Percentiles rank a stretch among this genome's conserved stretches.
Evolutionary conservation across 257 asterid species (phyloP).

Genomic region (Petunia secreta): DNA sequence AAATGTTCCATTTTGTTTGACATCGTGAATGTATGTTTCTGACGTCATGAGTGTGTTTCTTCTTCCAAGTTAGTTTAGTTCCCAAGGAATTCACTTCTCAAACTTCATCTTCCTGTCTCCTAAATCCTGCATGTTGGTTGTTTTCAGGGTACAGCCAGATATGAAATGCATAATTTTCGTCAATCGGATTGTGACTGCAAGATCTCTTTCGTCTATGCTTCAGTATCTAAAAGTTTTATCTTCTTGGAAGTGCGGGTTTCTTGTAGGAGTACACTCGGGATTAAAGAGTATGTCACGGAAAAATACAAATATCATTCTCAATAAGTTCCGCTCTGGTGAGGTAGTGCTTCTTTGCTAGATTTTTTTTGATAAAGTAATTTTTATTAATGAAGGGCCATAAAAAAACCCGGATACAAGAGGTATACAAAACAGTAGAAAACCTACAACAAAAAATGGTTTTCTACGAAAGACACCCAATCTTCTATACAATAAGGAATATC

Average conservation of each 20-base stretch:
- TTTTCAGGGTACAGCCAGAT: constrained; percentile 78
- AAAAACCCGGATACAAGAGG: too few species aligned
- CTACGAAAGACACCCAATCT: too few species aligned
- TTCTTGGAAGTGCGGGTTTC: constrained; percentile 85
- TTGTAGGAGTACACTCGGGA: constrained; percentile 87
- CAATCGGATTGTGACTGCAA: constrained; percentile 89
- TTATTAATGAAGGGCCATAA: too few species aligned
- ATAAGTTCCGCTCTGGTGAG: constrained; percentile 93
- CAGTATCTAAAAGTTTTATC: constrained; percentile 63
- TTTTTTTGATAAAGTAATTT: neutral
- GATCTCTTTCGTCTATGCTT: constrained; percentile 74
- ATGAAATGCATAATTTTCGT: constrained; percentile 96
- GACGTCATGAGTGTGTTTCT: neutral
- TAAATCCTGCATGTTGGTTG: constrained; percentile 28
- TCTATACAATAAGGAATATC: too few species aligned
- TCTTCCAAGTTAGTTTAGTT: neutral
- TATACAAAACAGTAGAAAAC: too few species aligned
- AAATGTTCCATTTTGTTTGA: constrained; percentile 12
- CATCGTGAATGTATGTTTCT: neutral
- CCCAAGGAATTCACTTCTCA: neutral
- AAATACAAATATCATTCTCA: constrained; percentile 63
- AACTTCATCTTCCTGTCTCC: neutral
- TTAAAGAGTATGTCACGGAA: constrained; percentile 65
- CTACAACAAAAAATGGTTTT: too few species aligned
- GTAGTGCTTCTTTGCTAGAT: constrained; percentile 47